Percentiles rank a stretch among this genome's conserved stretches.
phyloP scores from a whole-genome alignment of 768 basidiomycete genomes.

The Suillus decipiens region DNA sequence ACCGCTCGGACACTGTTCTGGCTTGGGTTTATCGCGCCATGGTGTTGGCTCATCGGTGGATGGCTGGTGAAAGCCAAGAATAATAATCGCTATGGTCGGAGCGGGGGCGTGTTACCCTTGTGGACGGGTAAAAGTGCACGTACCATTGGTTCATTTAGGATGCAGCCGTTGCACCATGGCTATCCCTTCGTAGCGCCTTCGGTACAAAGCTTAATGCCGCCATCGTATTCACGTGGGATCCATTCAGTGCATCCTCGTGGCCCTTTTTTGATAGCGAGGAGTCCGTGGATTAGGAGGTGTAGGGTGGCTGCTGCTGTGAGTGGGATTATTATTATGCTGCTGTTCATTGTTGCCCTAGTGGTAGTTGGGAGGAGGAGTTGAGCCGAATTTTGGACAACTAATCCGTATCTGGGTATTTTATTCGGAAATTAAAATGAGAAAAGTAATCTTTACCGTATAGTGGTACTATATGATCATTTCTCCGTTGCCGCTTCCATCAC shows the following conservation, averaged over 20 bases:
- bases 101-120: conserved; percentile 36
- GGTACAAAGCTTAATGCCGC: conserved; percentile 33
- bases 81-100: conserved; percentile 37
- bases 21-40: conserved; percentile 70
- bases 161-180: conserved; percentile 41
- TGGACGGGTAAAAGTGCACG: conserved; percentile 41
- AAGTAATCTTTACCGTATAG: background rate
- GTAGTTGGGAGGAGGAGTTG: conserved; percentile 23
- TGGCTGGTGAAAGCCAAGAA: conserved; percentile 57
- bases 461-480: conserved; percentile 1
- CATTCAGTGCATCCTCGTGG: conserved; percentile 23
- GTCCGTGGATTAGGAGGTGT: conserved; percentile 46
- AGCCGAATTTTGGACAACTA: background rate
- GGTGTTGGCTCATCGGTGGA: conserved; percentile 77
- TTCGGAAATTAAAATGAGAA: background rate
- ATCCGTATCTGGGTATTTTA: background rate
- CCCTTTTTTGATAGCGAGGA: conserved; percentile 24
- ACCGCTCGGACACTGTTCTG: conserved; percentile 68
- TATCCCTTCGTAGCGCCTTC: conserved; percentile 65
- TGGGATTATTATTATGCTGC: conserved; percentile 48
- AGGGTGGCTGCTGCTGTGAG: conserved; percentile 63
- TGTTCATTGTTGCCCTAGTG: conserved; percentile 53
- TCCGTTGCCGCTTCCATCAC: background rate
- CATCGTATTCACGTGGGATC: conserved; percentile 22
- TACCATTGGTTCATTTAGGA: conserved; percentile 46